phyloP scores from a whole-genome alignment of 352 stramenopile species.

The Elongisporangium undulatum region DNA sequence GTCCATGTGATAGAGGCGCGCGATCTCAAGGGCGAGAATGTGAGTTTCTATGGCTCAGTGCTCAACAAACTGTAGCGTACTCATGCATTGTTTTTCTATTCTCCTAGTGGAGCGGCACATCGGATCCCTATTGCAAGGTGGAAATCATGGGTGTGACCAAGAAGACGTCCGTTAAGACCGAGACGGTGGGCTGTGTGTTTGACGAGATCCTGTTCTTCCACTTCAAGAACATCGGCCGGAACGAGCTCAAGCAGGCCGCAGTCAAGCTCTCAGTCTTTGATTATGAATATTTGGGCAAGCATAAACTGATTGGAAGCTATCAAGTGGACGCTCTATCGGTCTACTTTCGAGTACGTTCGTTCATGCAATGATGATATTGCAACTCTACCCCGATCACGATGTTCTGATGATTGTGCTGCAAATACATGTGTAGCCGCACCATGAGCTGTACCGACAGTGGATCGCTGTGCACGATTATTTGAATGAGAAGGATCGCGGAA shows the following conservation, averaged over 20 bases:
- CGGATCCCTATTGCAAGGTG: constrained; percentile 85
- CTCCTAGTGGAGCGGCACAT: constrained; percentile 72
- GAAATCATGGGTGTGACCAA: constrained; percentile 67
- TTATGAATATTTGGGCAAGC: constrained; percentile 57
- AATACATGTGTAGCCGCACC: constrained; percentile 35
- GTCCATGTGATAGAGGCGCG: constrained; percentile 86
- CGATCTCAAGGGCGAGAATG: constrained; percentile 87
- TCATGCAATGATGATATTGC: not conserved
- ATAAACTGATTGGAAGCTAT: constrained; percentile 86
- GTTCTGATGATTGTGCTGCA: not conserved
- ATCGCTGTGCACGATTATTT: constrained; percentile 88
- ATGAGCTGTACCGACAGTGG: constrained; percentile 89
- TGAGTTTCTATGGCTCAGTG: constrained; percentile 10
- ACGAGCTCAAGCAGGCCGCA: constrained; percentile 58
- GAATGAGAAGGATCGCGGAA: constrained; percentile 73
- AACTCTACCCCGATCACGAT: not conserved
- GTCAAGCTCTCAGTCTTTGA: constrained; percentile 80
- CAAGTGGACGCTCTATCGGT: constrained; percentile 78
- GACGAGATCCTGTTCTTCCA: constrained; percentile 91
- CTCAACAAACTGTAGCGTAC: not conserved
- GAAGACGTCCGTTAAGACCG: constrained; percentile 76
- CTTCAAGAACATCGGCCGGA: constrained; percentile 74
- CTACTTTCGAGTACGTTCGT: constrained; percentile 48
- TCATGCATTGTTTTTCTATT: not conserved
- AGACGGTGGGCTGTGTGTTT: constrained; percentile 85